Base-by-base conservation (phyloP, 179 eudicot species). In the Heliamphora pulchella region DNA sequence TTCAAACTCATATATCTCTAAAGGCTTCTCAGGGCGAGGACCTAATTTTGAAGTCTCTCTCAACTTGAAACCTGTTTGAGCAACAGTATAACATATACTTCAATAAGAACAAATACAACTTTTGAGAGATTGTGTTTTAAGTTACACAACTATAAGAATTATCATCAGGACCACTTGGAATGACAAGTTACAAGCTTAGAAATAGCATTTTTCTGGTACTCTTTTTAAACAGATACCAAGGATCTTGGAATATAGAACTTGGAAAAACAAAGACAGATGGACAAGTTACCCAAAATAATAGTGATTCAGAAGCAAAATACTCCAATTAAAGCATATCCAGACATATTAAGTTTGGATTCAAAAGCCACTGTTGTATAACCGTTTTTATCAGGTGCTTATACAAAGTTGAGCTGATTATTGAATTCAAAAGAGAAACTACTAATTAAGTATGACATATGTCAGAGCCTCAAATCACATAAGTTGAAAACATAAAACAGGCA, bases 1-100 rank as follows among this genome's bases (percentile, higher is more conserved):
- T 86, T 96, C 99, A 89, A 92, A 96, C 84, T 96, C 99, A 71
- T 96, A 96, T 69, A 96, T 91, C 91, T 96, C 96, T 76, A 96
- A 90, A 80, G 98, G 96, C 86, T 92, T 90, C 82, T 88, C 94
- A 14, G 99, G 99, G 54, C 97, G 94, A 71, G 98, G 96, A 80
- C 99, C 99, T 85, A 94, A 72, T 48, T 90, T 94, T 71, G 92
- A 90, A 68, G 87, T 92, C 88, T 96, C 99, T 85, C 90, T 94
- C 74, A 94, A 81, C 84, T 89, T 92, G 67, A 81, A 91, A 83
- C 98, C 98, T 92, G 88, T 76, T 85, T 50, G 15, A 70, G 22
- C 72, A n/a, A 46, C 18, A 73, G 51, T 17, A 43, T 47, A 63
- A 84, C 5, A 57, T 11, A 58, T 50, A 46, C 14, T 43, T 67